Conservation (phyloP, 768 basidiomycete genomes). For the Lactarius psammicola region DNA sequence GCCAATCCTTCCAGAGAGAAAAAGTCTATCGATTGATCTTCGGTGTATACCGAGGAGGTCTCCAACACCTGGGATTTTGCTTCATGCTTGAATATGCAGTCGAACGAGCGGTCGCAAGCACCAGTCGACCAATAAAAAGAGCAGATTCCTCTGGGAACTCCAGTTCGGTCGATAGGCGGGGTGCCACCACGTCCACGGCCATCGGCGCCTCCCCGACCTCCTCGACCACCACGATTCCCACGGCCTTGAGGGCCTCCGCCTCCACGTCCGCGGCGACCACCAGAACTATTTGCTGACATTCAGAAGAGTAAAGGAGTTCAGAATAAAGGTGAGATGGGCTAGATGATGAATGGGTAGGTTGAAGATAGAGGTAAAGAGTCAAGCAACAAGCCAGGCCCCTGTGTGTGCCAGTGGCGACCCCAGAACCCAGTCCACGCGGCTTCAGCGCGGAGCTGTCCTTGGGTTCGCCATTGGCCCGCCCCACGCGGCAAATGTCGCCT, state of each 20-base stretch:
- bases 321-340: background rate
- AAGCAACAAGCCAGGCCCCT: no score
- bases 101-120: conserved; percentile 31
- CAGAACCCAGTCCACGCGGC: no score
- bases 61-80: conserved; percentile 16
- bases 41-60: background rate
- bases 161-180: conserved; percentile 10
- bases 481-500: no score
- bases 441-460: no score
- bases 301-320: background rate
- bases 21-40: conserved; percentile 27
- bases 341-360: no score
- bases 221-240: conserved; percentile 25
- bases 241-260: conserved; percentile 4
- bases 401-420: no score
- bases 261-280: conserved; percentile 6
- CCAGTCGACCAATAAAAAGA: conserved; percentile 35
- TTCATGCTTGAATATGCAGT: conserved; percentile 34
- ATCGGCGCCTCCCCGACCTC: conserved; percentile 22
- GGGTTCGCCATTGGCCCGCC: no score
- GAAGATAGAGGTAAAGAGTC: no score
- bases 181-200: conserved; percentile 22
- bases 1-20: conserved; percentile 31
- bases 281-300: conserved; percentile 14
- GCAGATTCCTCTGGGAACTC: conserved; percentile 32